These are phyloP conservation scores for Saccharomycopsis babjevae DNA, from an alignment of 805 yeast species.

Conservation along the genomic window DNA sequence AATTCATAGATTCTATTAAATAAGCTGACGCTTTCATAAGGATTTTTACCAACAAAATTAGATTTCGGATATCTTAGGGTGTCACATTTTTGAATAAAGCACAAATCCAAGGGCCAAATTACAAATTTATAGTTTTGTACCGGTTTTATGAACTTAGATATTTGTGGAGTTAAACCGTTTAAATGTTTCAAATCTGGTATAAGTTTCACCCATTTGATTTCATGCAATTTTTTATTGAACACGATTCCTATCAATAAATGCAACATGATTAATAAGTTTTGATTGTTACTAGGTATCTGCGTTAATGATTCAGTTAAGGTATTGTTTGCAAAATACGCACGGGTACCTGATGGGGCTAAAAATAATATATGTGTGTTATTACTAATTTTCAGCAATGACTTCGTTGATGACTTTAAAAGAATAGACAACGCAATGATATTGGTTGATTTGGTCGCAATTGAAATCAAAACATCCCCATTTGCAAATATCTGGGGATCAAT, in stretches of 20 bases:
- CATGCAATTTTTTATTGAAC: slow-evolving; percentile 20
- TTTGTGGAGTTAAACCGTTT: slow-evolving; percentile 55
- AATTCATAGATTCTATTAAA: not conserved
- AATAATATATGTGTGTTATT: slow-evolving; percentile 33
- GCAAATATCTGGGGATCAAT: slow-evolving; percentile 39
- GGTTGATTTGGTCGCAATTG: slow-evolving; percentile 26
- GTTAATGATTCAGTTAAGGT: slow-evolving; percentile 28
- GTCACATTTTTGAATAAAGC: slow-evolving; percentile 43
- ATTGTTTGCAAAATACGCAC: slow-evolving; percentile 33
- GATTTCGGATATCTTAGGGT: not conserved
- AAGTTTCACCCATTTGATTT: slow-evolving; percentile 51
- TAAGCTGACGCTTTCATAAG: not conserved
- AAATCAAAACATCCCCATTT: slow-evolving; percentile 33
- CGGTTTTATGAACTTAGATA: slow-evolving; percentile 43
- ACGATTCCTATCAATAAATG: slow-evolving; percentile 16
- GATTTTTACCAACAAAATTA: not conserved
- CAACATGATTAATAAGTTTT: slow-evolving; percentile 16
- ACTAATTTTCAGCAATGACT: slow-evolving; percentile 11
- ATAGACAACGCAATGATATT: slow-evolving; percentile 27
- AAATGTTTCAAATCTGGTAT: slow-evolving; percentile 60
- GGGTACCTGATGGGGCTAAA: slow-evolving; percentile 46
- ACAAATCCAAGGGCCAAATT: slow-evolving; percentile 64
- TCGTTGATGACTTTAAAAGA: not conserved
- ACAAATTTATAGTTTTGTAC: slow-evolving; percentile 47
- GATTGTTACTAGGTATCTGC: slow-evolving; percentile 15